Conservation (phyloP, 2,329 filamentous ascomycete genomes). For the Alternaria sp. region DNA sequence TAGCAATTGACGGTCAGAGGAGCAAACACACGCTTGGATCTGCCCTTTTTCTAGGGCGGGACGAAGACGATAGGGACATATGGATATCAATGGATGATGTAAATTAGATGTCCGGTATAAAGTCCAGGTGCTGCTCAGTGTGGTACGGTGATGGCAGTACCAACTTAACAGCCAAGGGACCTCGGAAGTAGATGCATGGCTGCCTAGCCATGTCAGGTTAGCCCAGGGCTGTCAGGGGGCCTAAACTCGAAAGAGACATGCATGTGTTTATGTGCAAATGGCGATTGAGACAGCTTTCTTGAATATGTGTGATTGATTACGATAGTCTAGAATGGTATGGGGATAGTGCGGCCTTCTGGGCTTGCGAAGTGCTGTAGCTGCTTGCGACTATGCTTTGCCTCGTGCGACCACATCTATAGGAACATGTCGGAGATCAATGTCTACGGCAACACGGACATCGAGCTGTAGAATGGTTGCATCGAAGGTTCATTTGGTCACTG, state of each 20-base stretch:
- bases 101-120: not conserved
- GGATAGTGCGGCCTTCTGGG: not conserved
- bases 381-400: not conserved
- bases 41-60: not conserved
- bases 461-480: not conserved
- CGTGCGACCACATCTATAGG: not conserved
- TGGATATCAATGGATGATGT: not conserved
- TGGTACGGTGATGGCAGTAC: not conserved
- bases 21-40: not conserved
- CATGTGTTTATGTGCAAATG: not conserved
- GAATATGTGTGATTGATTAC: not conserved
- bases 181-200: not conserved
- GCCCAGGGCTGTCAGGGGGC: not conserved
- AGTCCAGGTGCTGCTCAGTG: not conserved
- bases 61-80: not conserved
- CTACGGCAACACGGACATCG: not conserved
- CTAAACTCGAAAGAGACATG: not conserved
- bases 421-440: not conserved
- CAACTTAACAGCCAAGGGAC: not conserved
- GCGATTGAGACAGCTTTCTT: not conserved
- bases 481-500: not conserved
- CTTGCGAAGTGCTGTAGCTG: not conserved
- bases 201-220: not conserved
- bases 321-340: not conserved
- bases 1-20: not conserved